These are phyloP conservation scores for Xylaria castorea DNA, from an alignment of 495 filamentous ascomycete genomes.

Conservation along the genomic window DNA sequence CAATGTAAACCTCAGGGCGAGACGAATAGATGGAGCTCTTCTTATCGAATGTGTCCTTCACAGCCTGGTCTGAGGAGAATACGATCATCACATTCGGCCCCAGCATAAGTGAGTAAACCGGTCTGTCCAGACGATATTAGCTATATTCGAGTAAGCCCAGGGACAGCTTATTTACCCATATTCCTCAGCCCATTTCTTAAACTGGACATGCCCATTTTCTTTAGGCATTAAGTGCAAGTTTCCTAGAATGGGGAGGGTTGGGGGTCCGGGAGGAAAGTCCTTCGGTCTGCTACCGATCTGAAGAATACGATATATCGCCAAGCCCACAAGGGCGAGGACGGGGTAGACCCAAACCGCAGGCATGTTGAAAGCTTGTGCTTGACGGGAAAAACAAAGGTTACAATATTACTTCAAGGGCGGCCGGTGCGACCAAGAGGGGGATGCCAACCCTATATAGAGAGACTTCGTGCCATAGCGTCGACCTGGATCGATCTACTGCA, in stretches of 20 bases:
- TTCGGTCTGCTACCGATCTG: conserved; percentile 31
- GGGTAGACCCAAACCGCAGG: conserved; percentile 27
- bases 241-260: conserved; percentile 31
- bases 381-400: conserved; percentile 6
- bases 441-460: conserved; percentile 18
- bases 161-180: conserved; percentile 25
- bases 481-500: conserved; percentile 7
- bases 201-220: conserved; percentile 29
- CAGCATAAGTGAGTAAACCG: conserved; percentile 38
- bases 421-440: conserved; percentile 5
- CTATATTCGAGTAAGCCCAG: not conserved
- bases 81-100: conserved; percentile 40
- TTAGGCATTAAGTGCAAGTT: conserved; percentile 36
- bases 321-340: conserved; percentile 27
- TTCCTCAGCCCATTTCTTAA: conserved; percentile 33
- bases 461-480: not conserved
- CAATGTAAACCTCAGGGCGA: conserved; percentile 35
- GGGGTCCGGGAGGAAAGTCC: conserved; percentile 33
- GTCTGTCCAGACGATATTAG: conserved; percentile 24
- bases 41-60: conserved; percentile 43
- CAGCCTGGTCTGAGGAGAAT: conserved; percentile 39
- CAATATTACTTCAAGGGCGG: not conserved
- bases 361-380: conserved; percentile 22
- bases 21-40: conserved; percentile 35
- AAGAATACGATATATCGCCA: conserved; percentile 28